Evolutionary conservation across 305 asterid species (phyloP).

Genomic region (Ilex paraguariensis): DNA sequence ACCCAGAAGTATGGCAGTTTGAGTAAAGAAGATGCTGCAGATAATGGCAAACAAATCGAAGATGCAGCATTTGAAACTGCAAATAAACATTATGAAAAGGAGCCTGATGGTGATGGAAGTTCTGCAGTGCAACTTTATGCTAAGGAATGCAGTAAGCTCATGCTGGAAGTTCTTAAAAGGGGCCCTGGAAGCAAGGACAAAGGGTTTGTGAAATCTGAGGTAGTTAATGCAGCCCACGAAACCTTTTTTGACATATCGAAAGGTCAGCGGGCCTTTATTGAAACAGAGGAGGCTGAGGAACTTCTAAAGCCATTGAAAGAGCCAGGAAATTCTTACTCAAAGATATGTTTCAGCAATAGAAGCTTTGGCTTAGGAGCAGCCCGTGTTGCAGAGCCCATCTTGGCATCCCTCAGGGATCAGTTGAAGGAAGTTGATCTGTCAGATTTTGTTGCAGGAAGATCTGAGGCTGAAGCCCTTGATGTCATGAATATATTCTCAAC

Average conservation of each 20-base stretch:
- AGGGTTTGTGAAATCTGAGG: conserved; percentile 32
- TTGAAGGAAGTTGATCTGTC: conserved; percentile 85
- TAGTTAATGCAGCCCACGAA: conserved; percentile 26
- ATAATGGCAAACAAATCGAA: conserved; percentile 65
- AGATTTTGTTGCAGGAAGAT: conserved; percentile 95
- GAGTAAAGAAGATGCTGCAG: conserved; percentile 46
- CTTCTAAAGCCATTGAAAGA: conserved; percentile 72
- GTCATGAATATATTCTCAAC: conserved; percentile 90
- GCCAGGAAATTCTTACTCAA: conserved; percentile 65
- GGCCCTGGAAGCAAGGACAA: conserved; percentile 36
- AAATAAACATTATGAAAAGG: conserved; percentile 55
- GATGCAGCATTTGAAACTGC: conserved; percentile 65
- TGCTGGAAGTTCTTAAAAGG: conserved; percentile 67
- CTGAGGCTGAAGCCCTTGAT: conserved; percentile 90
- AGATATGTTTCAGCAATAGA: conserved; percentile 89
- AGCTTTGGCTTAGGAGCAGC: conserved; percentile 89
- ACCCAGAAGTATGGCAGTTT: conserved; percentile 80
- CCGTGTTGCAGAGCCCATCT: conserved; percentile 69
- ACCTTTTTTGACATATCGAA: conserved; percentile 78
- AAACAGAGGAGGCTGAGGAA: conserved; percentile 67
- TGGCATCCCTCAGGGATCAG: conserved; percentile 68
- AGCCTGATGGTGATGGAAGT: conserved; percentile 97
- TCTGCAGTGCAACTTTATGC: conserved; percentile 93
- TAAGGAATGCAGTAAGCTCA: conserved; percentile 82
- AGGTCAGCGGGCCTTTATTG: conserved; percentile 80